Base-by-base conservation (phyloP, 345 rosid genomes). In the Stellera chamaejasme region DNA sequence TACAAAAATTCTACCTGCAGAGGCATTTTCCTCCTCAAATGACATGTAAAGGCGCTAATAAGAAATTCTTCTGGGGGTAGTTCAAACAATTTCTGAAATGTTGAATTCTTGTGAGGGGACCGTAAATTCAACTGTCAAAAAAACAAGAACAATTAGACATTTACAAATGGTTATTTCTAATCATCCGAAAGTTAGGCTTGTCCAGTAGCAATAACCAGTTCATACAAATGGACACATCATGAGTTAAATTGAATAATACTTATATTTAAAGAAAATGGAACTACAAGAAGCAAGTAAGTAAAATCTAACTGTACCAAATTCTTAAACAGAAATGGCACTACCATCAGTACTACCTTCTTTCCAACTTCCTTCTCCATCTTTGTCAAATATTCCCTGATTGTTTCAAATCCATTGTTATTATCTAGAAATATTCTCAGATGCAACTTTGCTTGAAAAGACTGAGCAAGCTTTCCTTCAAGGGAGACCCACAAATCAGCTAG, bases 301-400 rank as follows among this genome's bases (percentile, higher is more conserved):
- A 19, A 32, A 27, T 27, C 13, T 10, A 36, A 54, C 4, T 26
- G 45, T 45, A 54, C 28, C 48, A 44, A 59, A 46, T 48, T 43
- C 27, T 19, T 16, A 4, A 23, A 55, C 48, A 59, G 27, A 53
- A 15, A 10, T 19, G 43, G 13, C 16, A 26, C 53, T 14, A 26
- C 27, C 13, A 49, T 6, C 39, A 59, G 26, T 57, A 26, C 63
- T 73, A 86, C 96, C 98, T 86, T 86, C 82, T 78, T 86, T 48
- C 98, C 98, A 8, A 92, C 89, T 79, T 88, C 98, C 74, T 82
- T 92, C 66, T 82, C 98, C 76, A 84, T 84, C 69, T 79, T 88
- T 45, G 84, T 77, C 56, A 86, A 70, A 72, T 82, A 88, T 39
- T 82, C 95, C 63, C 71, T 88, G 46, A 88, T 74, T 32, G 87